A percentile compares a stretch with the other conserved stretches of the same genome.
These are phyloP conservation scores for Claviceps sp. DNA, from an alignment of 2,329 filamentous ascomycete species.

Conservation along the genomic window DNA sequence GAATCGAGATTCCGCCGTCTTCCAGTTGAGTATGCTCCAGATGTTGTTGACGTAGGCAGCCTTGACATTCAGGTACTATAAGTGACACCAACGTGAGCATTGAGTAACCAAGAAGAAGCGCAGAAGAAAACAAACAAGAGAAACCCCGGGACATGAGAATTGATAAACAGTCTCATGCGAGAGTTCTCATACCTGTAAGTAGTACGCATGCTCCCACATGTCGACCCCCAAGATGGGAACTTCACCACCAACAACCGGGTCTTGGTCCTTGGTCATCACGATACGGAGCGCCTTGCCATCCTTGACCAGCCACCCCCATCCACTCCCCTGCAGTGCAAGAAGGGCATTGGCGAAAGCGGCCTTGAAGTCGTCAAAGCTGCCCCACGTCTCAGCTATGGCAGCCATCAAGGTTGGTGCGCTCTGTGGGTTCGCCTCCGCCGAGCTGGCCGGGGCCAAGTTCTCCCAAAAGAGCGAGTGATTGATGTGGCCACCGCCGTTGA, in stretches of 20 bases:
- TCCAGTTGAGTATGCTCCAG: slow-evolving; percentile 71
- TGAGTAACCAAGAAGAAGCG: background rate
- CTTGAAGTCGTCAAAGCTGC: slow-evolving; percentile 52
- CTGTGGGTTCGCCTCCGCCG: slow-evolving; percentile 40
- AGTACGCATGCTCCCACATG: slow-evolving; percentile 93
- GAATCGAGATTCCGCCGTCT: slow-evolving; percentile 52
- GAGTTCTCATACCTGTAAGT: slow-evolving; percentile 48
- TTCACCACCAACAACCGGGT: slow-evolving; percentile 51
- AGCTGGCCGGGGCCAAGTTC: slow-evolving; percentile 53
- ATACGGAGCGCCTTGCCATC: slow-evolving; percentile 51
- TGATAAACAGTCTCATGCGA: background rate
- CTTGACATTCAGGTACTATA: slow-evolving; percentile 62
- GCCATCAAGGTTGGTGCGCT: slow-evolving; percentile 38
- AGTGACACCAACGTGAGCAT: slow-evolving; percentile 15
- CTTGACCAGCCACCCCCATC: slow-evolving; percentile 79
- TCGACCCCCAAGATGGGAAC: slow-evolving; percentile 68
- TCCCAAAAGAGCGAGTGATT: slow-evolving; percentile 93
- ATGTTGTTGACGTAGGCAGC: slow-evolving; percentile 63
- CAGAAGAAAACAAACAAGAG: slow-evolving; percentile 1
- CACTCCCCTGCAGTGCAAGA: slow-evolving; percentile 65
- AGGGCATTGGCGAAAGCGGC: slow-evolving; percentile 52
- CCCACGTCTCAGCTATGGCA: slow-evolving; percentile 54
- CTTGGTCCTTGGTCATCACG: slow-evolving; percentile 76
- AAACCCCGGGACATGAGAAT: background rate
- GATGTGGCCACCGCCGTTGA: slow-evolving; percentile 85